Percentiles rank a stretch among this genome's conserved stretches.
phyloP scores from a whole-genome alignment of 352 stramenopile genomes.

The Sclerospora graminicola region DNA sequence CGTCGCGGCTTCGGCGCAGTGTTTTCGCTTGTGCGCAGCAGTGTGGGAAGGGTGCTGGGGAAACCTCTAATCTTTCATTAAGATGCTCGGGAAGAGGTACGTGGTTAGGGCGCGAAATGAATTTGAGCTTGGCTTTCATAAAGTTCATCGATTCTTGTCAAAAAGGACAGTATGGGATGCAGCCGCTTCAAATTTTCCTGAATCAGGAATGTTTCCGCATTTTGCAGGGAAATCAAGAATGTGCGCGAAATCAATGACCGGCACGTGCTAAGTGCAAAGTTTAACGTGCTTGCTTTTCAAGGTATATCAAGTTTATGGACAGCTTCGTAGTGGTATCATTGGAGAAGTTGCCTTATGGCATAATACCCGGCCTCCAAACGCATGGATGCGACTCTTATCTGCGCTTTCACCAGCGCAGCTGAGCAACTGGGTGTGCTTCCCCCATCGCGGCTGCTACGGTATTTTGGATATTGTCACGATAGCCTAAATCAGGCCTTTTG shows the following conservation, averaged over 20 bases:
- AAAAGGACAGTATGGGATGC: slow-evolving; percentile 6
- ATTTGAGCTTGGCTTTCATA: neutral
- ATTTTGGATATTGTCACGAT: slow-evolving; percentile 2
- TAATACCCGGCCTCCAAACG: no score
- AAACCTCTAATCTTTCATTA: neutral
- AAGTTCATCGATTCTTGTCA: slow-evolving; percentile 6
- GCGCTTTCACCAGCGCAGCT: slow-evolving; percentile 9
- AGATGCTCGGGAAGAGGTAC: slow-evolving; percentile 1
- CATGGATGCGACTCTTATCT: no score
- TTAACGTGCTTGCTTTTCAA: no score
- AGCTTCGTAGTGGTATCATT: no score
- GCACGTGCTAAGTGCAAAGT: no score
- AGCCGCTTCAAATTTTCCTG: slow-evolving; percentile 16
- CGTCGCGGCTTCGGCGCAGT: slow-evolving; percentile 23
- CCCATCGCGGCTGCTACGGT: neutral
- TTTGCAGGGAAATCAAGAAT: no score
- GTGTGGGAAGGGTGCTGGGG: slow-evolving; percentile 14
- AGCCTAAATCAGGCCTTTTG: slow-evolving; percentile 14
- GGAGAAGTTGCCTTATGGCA: no score
- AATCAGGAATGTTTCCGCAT: slow-evolving; percentile 12
- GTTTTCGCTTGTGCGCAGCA: slow-evolving; percentile 25
- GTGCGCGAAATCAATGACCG: no score
- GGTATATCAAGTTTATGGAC: no score
- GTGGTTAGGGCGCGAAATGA: neutral
- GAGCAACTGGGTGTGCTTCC: slow-evolving; percentile 8